Evolutionary conservation across 176 grass and related monocot genomes (phyloP).

Genomic region (Zizania latifolia): DNA sequence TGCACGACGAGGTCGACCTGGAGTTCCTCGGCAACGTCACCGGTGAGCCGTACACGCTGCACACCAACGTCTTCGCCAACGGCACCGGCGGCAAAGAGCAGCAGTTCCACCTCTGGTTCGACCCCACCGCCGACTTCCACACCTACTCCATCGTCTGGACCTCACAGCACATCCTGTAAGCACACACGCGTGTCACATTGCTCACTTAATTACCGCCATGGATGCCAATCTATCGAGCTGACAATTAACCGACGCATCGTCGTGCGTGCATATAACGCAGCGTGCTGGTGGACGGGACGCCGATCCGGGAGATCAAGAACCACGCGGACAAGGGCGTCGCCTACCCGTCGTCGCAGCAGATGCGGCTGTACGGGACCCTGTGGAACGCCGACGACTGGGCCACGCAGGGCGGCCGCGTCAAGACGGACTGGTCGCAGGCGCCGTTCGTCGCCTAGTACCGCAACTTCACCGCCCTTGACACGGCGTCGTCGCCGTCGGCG

Average conservation of each 20-base stretch:
- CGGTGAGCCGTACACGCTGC: constrained; percentile 65
- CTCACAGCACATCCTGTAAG: constrained; percentile 58
- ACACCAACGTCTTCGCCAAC: constrained; percentile 64
- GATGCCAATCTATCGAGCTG: neutral
- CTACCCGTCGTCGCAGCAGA: constrained; percentile 45
- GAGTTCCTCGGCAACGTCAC: constrained; percentile 78
- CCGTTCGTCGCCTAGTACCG: constrained; percentile 50
- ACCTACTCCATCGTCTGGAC: constrained; percentile 83
- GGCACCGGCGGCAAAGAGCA: constrained; percentile 64
- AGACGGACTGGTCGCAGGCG: constrained; percentile 48
- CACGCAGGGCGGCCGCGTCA: constrained; percentile 56
- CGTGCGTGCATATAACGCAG: too few species aligned
- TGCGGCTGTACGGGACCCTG: constrained; percentile 50
- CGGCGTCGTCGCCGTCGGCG: neutral
- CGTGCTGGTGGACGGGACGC: constrained; percentile 42
- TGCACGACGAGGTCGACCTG: constrained; percentile 85
- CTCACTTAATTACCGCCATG: neutral
- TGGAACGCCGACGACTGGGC: constrained; percentile 71
- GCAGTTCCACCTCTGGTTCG: constrained; percentile 86
- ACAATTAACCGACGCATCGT: too few species aligned
- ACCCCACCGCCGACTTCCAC: constrained; percentile 74
- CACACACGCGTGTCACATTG: neutral
- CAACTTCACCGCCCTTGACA: constrained; percentile 30
- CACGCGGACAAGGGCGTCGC: constrained; percentile 22
- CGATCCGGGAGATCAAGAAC: constrained; percentile 45